Evolutionary conservation across 345 rosid species (phyloP), one percentile per base, ranked within the genome.

Genomic region (Clarkia xantiana): DNA sequence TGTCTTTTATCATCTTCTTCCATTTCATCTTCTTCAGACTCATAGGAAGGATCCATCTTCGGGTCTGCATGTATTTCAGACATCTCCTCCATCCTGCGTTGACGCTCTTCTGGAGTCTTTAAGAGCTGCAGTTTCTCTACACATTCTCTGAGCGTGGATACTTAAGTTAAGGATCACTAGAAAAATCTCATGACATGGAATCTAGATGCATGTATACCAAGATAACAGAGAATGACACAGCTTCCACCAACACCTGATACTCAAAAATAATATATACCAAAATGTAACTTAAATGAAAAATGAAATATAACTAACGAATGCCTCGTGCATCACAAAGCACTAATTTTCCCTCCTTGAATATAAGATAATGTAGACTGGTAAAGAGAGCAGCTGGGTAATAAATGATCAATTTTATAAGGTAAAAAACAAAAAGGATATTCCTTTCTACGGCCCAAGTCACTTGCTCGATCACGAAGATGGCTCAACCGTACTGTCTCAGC

Each of bases 381-480:
- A 23, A 2, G 29, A 2, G 6, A 23, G 29, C 29, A 23, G 29
- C 4, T 23, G 29, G 29, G 29, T 23, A 23, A 23, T 23, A 7
- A 48, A 7, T 19, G 14, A 12, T 47, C 6, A 19, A 47, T 47
- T 14, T 46, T 29, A 46, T 17, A 11, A 48, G 17, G 9, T 14
- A 48, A 29, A 14, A 45, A 53, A 40, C 18, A 66, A 11, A 63
- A 86, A 93, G 99, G 99, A 93, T 93, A 93, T 87, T 87, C 91
- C 68, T 93, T 93, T 62, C 91, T 77, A 22, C 66, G 85, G 19
- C 99, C 99, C 75, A 70, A 60, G 47, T 93, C 99, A 72, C 99
- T 93, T 16, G 97, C 99, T 65, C 99, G 97, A 79, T 93, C 99
- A 58, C 99, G 86, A 49, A 93, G 88, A 76, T 93, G 99, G 68